Conservation (phyloP, 208 protist species). For the Acanthamoeba divionensis region DNA sequence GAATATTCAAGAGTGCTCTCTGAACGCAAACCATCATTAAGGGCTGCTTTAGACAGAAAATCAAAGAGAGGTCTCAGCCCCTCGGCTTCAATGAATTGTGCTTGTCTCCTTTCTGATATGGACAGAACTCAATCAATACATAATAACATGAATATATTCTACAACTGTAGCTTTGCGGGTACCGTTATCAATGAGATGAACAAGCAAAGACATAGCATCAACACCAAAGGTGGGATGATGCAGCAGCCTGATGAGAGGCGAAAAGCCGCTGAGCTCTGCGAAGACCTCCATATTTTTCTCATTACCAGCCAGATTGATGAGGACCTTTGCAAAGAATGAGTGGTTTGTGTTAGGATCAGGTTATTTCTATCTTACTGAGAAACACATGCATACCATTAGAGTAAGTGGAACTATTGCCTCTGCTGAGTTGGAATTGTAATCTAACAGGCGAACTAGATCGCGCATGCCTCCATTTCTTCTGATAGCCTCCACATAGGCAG, state of each 20-base stretch:
- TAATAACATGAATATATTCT: background rate
- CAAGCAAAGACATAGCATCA: conserved; percentile 43
- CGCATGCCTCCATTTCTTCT: conserved; percentile 25
- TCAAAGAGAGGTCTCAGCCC: conserved; percentile 47
- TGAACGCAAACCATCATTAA: background rate
- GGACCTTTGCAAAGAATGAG: background rate
- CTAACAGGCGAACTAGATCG: conserved; percentile 1
- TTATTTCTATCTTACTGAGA: background rate
- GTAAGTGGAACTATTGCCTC: conserved; percentile 38
- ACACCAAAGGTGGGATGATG: conserved; percentile 29
- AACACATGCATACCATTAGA: background rate
- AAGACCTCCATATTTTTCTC: conserved; percentile 43
- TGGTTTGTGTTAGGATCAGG: background rate
- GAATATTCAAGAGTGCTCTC: conserved; percentile 23
- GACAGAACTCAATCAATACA: background rate
- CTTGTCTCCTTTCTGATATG: background rate
- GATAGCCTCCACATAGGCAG: background rate
- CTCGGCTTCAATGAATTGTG: background rate
- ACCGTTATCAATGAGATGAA: background rate
- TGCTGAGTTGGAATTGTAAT: conserved; percentile 1
- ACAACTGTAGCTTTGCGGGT: background rate
- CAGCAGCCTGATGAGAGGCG: conserved; percentile 1
- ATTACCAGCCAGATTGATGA: conserved; percentile 28
- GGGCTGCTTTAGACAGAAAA: conserved; percentile 2
- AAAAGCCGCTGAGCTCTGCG: background rate